These are phyloP conservation scores for Talaromyces sp. DNA, from an alignment of 2,329 filamentous ascomycete species.

Conservation along the genomic window DNA sequence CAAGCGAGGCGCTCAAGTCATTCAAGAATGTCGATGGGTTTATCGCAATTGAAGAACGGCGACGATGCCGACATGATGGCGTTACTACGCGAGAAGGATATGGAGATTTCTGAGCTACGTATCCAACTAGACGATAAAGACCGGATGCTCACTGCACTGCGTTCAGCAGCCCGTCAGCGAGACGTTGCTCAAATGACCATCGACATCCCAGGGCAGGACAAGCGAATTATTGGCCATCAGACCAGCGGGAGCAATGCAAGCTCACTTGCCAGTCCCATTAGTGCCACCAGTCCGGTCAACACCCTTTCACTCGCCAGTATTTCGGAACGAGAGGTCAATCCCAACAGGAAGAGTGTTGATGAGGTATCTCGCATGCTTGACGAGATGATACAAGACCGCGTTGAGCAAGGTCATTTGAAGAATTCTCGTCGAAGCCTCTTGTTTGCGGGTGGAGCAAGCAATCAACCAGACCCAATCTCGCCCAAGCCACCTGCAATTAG, in stretches of 20 bases:
- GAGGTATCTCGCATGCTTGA: conserved; percentile 93
- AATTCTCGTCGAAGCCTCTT: conserved; percentile 66
- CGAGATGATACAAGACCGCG: conserved; percentile 90
- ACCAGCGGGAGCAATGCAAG: conserved; percentile 34
- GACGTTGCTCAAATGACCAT: conserved; percentile 68
- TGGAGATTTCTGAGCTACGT: conserved; percentile 87
- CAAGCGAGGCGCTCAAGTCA: conserved; percentile 90
- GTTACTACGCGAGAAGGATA: conserved; percentile 81
- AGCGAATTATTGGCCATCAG: conserved; percentile 32
- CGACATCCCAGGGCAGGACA: conserved; percentile 36
- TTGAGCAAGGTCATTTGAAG: conserved; percentile 71
- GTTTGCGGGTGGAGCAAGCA: conserved; percentile 46
- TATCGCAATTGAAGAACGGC: conserved; percentile 59
- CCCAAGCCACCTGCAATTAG: conserved; percentile 9
- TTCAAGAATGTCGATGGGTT: conserved; percentile 75
- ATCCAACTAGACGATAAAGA: conserved; percentile 92
- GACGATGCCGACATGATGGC: conserved; percentile 75
- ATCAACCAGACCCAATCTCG: conserved; percentile 30
- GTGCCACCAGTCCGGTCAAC: conserved; percentile 29
- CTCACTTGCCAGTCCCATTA: conserved; percentile 27
- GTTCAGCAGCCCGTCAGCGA: conserved; percentile 79
- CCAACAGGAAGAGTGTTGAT: conserved; percentile 70
- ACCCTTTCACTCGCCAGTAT: conserved; percentile 34
- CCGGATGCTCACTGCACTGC: conserved; percentile 82
- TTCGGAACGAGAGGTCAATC: conserved; percentile 44